Percentiles rank a stretch among this genome's conserved stretches.
Conservation (phyloP, 306 rosid species). For the Calophaca sinica region DNA sequence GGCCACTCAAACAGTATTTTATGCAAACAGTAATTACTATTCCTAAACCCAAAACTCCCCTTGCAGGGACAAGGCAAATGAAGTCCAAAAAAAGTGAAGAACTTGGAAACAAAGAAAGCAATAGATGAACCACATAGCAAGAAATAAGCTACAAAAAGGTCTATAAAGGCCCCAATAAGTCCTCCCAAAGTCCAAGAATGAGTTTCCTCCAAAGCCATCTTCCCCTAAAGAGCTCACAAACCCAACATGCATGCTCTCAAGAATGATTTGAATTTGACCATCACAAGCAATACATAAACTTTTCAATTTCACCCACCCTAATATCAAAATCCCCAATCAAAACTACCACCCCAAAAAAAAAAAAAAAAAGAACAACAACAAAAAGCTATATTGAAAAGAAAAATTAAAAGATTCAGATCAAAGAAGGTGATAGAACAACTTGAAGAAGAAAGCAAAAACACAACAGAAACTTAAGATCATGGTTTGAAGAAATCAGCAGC, state of each 20-base stretch:
- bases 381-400: background rate
- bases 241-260: conserved; percentile 28
- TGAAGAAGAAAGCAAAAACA: conserved; percentile 41
- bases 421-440: conserved; percentile 42
- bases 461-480: conserved; percentile 42
- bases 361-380: background rate
- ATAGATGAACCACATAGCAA: conserved; percentile 68
- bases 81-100: conserved; percentile 56
- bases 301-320: conserved; percentile 16
- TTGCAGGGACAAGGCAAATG: conserved; percentile 82
- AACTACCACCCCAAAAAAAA: background rate
- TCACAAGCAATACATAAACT: background rate
- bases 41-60: conserved; percentile 69
- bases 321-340: conserved; percentile 18
- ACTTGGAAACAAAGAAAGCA: conserved; percentile 61
- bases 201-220: conserved; percentile 62
- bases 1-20: conserved; percentile 69
- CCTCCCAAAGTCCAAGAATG: conserved; percentile 80
- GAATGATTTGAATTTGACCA: conserved; percentile 27
- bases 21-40: conserved; percentile 63
- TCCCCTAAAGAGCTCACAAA: conserved; percentile 46
- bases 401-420: conserved; percentile 39
- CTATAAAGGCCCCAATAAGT: conserved; percentile 68
- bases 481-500: conserved; percentile 31
- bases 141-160: conserved; percentile 73